Percentiles rank a stretch among this genome's conserved stretches.
These are phyloP conservation scores for Clarireedia sp. DNA, from an alignment of 2,329 filamentous ascomycete genomes.

Conservation along the genomic window DNA sequence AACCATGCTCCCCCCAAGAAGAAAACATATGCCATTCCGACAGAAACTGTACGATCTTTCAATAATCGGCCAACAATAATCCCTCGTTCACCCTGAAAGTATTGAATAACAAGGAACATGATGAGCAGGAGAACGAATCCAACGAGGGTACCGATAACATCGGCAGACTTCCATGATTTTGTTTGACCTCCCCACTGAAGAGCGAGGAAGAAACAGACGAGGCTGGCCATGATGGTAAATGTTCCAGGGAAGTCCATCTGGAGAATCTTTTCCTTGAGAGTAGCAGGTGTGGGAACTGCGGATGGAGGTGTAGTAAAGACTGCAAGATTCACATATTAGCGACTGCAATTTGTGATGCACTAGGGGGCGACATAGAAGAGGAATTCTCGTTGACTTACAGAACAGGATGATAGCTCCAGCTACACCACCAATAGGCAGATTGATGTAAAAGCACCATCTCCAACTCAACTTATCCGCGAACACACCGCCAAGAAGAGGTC, in stretches of 20 bases:
- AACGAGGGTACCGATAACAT: conserved; percentile 38
- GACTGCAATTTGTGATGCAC: neutral
- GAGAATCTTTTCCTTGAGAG: conserved; percentile 37
- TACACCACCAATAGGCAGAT: conserved; percentile 30
- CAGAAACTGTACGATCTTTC: conserved; percentile 36
- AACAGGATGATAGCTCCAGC: conserved; percentile 22
- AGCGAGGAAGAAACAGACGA: conserved; percentile 38
- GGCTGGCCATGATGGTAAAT: conserved; percentile 37
- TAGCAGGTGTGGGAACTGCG: conserved; percentile 32
- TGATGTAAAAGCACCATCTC: conserved; percentile 41
- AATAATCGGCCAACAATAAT: conserved; percentile 43
- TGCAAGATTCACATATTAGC: neutral
- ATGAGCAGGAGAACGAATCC: conserved; percentile 30
- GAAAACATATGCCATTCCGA: conserved; percentile 35
- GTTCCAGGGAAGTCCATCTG: conserved; percentile 42
- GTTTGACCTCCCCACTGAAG: conserved; percentile 41
- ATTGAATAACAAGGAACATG: conserved; percentile 33
- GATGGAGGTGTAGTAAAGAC: conserved; percentile 30
- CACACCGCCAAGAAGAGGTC: conserved; percentile 54
- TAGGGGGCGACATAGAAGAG: neutral
- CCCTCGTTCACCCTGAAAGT: conserved; percentile 38
- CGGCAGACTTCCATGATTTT: conserved; percentile 35
- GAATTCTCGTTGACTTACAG: neutral
- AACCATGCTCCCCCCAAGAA: conserved; percentile 39
- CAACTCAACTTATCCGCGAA: conserved; percentile 53